Evolutionary conservation across 1,139 yeast genomes (phyloP), one percentile per base, ranked within the genome.

Genomic region (Yamadazyma aaseri): DNA sequence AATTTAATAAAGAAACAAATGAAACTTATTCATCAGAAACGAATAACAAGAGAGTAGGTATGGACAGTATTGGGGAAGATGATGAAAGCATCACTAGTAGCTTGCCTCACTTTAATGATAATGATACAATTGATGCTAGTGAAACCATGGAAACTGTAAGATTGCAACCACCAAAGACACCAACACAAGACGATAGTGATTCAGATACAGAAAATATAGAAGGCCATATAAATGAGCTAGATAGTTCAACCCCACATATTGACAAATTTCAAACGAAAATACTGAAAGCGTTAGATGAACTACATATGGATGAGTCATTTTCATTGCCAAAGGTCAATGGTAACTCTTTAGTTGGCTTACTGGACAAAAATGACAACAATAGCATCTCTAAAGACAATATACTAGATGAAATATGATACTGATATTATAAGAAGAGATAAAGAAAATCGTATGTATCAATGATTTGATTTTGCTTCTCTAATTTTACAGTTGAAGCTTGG

Each of bases 281-380:
- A 8, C 8, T 15, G 18, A 23, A 17, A 16, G 20, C 15, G 5
- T 22, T 12, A 12, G 12, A 17, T 10, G 32, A 38, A 17, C 14
- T 28, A 6, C 25, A 30, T 8, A 16, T 41, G 28, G 56, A 61
- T 34, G 66, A 59, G 38, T 60, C 65, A 10, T 61, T 61, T 40
- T 57, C 64, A 3, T 42, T 61, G 16, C 67, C 67, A 2, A 49
- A 55, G 22, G 50, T 61, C 3, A 52, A 50, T 26, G 36, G 33
- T 3, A 37, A 38, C 26, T 33, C 50, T 4, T 33, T 47, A 26
- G 36, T 40, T 6, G 29, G 21, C 24, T 31, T 33, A 26, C 34
- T 29, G 5, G 32, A 34, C 9, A 28, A 29, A 5, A 39, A 37
- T 10, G 42, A 38, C 10, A 20, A 29, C 15, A 29, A 16, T 10